These are phyloP conservation scores for Colletotrichum cereale DNA, from an alignment of 2,329 filamentous ascomycete species.

Conservation along the genomic window DNA sequence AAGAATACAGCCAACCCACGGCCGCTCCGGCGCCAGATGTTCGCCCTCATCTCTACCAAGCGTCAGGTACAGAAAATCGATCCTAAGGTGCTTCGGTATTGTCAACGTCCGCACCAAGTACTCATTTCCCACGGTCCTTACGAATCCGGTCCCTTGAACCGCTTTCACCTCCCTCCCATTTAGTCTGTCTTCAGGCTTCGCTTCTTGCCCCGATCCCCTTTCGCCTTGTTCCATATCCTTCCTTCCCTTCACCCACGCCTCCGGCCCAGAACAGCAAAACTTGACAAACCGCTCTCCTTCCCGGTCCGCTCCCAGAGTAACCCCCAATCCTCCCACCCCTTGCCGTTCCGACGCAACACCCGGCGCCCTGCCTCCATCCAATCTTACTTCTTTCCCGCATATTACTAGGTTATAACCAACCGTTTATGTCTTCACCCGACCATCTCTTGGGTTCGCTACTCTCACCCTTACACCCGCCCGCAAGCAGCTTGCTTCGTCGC, in stretches of 20 bases:
- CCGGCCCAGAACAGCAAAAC: conserved; percentile 9
- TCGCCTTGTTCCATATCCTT: neutral
- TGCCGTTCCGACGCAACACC: conserved; percentile 15
- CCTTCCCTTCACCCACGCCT: neutral
- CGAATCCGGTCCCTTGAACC: conserved; percentile 13
- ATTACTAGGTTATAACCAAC: too few relatives aligned
- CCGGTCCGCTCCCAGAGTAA: neutral
- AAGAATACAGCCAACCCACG: neutral
- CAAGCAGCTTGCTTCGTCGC: conserved; percentile 16
- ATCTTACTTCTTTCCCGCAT: conserved; percentile 13
- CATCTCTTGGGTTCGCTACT: neutral
- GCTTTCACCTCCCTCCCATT: neutral
- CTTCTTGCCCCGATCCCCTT: neutral
- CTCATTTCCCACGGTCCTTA: conserved; percentile 25
- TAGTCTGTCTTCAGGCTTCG: neutral
- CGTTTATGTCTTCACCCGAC: conserved; percentile 3
- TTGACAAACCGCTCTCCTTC: conserved; percentile 24
- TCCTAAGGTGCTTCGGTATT: neutral
- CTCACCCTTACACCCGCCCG: neutral
- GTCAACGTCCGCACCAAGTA: neutral
- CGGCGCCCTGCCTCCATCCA: conserved; percentile 14
- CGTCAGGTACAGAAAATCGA: neutral
- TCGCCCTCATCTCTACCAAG: conserved; percentile 4
- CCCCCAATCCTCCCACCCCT: neutral
- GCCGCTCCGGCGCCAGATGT: neutral